Evolutionary conservation across 768 basidiomycete genomes (phyloP), one percentile per base, ranked within the genome.

Genomic region (Postia placenta): DNA sequence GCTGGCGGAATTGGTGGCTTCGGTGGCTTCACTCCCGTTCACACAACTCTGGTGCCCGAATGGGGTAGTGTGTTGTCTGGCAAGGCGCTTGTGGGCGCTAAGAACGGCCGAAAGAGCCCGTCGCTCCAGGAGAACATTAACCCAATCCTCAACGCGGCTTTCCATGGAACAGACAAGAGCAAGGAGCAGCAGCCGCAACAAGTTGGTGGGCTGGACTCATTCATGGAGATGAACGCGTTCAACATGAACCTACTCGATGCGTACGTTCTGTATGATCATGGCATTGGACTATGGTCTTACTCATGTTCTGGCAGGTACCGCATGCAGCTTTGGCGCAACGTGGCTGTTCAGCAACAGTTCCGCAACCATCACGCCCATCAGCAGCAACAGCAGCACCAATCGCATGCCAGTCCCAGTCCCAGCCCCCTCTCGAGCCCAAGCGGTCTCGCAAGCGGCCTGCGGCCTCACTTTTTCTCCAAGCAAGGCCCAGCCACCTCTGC

Each of bases 311-410:
- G 23, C 53, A 80, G 79, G 11, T 85, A 85, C 62, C 79, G 92
- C 36, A 92, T 92, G 87, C 92, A 95, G 53, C 73, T 96, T 0
- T 95, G 92, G 93, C 80, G 83, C 27, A 80, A 86, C 68, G 88
- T 95, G 81, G 91, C 91, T 0, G 75, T 81, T 26, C 90, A 91
- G 56, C 85, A 79, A 47, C 62, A 54, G 51, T 65, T 52, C 63
- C 63, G 73, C n/a, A 67, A 67, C 24, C 64, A 68, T 40, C 64
- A 50, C 5, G 41, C 53, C 1, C 52, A 55, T 14, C 54, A 50
- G 20, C 48, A 52, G 48, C 30, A 42, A 12, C 11, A 23, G 42
- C 42, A 59, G 35, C 56, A 48, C 41, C 30, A 49, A 35, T 24
- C 51, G 35, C 11, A 45, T 14, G 17, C 55, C 25, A 45, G 45